A percentile compares a stretch with the other conserved stretches of the same genome.
These are phyloP conservation scores for Hericium coralloides DNA, from an alignment of 768 basidiomycete species.

Conservation along the genomic window DNA sequence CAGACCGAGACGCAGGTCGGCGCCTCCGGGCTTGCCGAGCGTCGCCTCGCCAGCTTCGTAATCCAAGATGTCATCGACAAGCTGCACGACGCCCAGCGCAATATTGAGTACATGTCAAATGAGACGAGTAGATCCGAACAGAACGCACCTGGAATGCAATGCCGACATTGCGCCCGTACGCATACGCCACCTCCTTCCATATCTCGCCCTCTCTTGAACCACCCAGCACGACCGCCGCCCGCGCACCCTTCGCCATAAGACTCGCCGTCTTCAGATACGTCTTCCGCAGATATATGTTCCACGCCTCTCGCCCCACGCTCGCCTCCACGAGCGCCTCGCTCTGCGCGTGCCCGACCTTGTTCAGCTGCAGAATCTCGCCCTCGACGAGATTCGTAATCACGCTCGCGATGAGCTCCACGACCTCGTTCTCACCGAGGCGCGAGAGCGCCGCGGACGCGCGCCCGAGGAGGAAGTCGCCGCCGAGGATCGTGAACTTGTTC, in stretches of 20 bases:
- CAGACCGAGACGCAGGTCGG: slow-evolving; percentile 50
- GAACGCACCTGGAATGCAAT: slow-evolving; percentile 87
- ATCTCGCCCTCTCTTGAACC: slow-evolving; percentile 69
- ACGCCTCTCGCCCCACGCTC: slow-evolving; percentile 37
- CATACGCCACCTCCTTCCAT: slow-evolving; percentile 86
- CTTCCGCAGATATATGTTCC: slow-evolving; percentile 81
- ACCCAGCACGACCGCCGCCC: slow-evolving; percentile 82
- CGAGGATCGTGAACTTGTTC: slow-evolving; percentile 90
- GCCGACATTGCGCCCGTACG: slow-evolving; percentile 83
- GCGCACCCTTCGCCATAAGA: slow-evolving; percentile 80
- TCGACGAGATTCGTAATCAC: slow-evolving; percentile 96
- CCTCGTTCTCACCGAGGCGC: slow-evolving; percentile 78
- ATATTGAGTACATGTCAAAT: neutral
- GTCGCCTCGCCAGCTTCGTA: slow-evolving; percentile 67
- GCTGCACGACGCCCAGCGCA: slow-evolving; percentile 32
- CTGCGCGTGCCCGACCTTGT: slow-evolving; percentile 34
- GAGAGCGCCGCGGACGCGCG: slow-evolving; percentile 83
- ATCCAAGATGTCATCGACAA: slow-evolving; percentile 93
- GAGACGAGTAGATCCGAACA: neutral
- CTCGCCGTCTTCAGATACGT: slow-evolving; percentile 91
- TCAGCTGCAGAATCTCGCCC: slow-evolving; percentile 85
- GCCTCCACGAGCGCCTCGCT: slow-evolving; percentile 21
- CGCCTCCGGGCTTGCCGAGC: slow-evolving; percentile 84
- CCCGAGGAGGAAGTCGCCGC: slow-evolving; percentile 92
- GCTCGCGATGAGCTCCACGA: slow-evolving; percentile 86